Percentiles rank a stretch among this genome's conserved stretches.
Evolutionary conservation across 2,329 filamentous ascomycete genomes (phyloP).

Genomic region (Fusarium graminum): DNA sequence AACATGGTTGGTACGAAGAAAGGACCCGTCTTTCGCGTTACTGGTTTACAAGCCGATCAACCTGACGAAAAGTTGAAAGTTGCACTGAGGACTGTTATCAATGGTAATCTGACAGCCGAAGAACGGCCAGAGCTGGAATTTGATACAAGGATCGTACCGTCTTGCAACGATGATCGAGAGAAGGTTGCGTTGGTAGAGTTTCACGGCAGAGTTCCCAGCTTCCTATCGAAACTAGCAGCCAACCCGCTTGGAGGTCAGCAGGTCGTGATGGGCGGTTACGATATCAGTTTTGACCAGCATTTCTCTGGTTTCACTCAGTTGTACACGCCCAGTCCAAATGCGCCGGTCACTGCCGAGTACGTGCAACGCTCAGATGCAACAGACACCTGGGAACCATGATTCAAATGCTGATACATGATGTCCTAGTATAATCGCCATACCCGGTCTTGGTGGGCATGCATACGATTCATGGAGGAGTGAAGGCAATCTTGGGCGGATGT

Average conservation of each 20-base stretch:
- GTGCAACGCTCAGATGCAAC: neutral
- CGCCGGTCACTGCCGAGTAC: neutral
- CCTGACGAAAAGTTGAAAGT: neutral
- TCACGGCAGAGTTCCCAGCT: neutral
- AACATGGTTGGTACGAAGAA: neutral
- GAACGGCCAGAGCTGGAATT: neutral
- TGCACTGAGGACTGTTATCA: neutral
- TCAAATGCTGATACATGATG: neutral
- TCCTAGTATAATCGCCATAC: neutral
- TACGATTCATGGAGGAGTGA: slow-evolving; percentile 6
- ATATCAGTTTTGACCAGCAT: slow-evolving; percentile 5
- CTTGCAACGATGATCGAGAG: neutral
- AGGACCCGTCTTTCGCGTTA: slow-evolving; percentile 7
- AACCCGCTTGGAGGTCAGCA: neutral
- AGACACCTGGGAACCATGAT: too few species aligned
- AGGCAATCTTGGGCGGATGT: neutral
- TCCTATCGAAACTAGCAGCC: neutral
- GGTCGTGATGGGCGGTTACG: neutral
- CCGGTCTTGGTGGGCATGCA: neutral
- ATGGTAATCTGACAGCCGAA: neutral
- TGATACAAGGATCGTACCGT: neutral
- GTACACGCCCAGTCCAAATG: neutral
- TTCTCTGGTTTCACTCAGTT: slow-evolving; percentile 1
- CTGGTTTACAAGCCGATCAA: neutral
- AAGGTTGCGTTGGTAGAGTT: slow-evolving; percentile 4